Base-by-base conservation (phyloP, 768 basidiomycete genomes). In the Phylloporus sp. region DNA sequence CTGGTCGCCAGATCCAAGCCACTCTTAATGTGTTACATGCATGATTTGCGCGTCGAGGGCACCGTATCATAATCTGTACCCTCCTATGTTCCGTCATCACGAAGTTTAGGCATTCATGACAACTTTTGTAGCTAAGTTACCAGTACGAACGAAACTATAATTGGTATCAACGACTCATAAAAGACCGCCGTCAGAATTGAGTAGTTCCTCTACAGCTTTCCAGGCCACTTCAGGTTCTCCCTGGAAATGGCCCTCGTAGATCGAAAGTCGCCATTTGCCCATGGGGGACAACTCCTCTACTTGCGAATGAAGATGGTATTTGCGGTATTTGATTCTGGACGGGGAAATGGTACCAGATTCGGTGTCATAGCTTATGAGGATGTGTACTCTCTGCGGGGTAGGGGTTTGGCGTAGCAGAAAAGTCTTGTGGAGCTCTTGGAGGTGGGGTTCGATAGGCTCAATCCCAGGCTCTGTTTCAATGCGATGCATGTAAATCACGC, bases 401-500 rank as follows among this genome's bases (percentile, higher is more conserved):
- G 6, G 11, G 12, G 9, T 1, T 0, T 20, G 4, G 20, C 18
- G 2, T 15, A 50, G 34, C 9, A 43, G n/a, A n/a, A n/a, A n/a
- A n/a, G n/a, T 10, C 5, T 6, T 1, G 4, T 20, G 6, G 9
- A 61, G 27, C 22, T 52, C 60, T 3, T 10, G 4, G 22, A 63
- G 48, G 36, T 61, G 53, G 5, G 9, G 2, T 1, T 10, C 11
- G 18, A 59, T 43, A 16, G 31, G 40, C 26, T 59, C 48, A 15
- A 34, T 22, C 1, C 5, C 8, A 10, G 59, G 60, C 11, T 61
- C 40, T 4, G 48, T 63, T 52, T 59, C 61, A 11, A 53, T 32
- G 20, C 60, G 50, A 34, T 61, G 57, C 45, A 56, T 53, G 50
- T 61, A 61, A 27, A 62, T 55, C 16, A 59, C 27, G 24, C 60